Conservation (phyloP, 2,329 filamentous ascomycete genomes). For the Claviceps spartinae region DNA sequence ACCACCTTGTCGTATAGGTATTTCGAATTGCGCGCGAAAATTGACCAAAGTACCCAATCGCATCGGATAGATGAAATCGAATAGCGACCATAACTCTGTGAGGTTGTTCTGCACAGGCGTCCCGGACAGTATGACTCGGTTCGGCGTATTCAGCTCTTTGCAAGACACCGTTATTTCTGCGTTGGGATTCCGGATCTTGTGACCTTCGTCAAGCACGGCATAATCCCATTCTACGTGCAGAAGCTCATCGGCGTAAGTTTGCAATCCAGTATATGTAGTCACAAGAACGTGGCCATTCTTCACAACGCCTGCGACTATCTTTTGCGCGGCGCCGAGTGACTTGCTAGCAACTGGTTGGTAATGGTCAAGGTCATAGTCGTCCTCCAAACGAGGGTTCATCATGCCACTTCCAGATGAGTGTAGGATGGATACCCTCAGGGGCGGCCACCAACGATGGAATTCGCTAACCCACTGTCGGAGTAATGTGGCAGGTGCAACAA, state of each 20-base stretch:
- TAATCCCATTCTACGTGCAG: slow-evolving; percentile 83
- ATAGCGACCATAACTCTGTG: slow-evolving; percentile 88
- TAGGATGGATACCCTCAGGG: slow-evolving; percentile 86
- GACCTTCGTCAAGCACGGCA: slow-evolving; percentile 88
- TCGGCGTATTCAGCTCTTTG: slow-evolving; percentile 82
- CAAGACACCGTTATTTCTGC: slow-evolving; percentile 88
- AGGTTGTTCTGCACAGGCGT: slow-evolving; percentile 98
- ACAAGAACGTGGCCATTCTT: slow-evolving; percentile 83
- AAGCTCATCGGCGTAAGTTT: slow-evolving; percentile 74
- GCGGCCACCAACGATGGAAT: slow-evolving; percentile 98
- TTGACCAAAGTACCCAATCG: slow-evolving; percentile 80
- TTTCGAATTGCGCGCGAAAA: slow-evolving; percentile 84
- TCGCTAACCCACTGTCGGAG: slow-evolving; percentile 98
- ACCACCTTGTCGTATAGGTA: slow-evolving; percentile 83
- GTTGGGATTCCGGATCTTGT: slow-evolving; percentile 96
- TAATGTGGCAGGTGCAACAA: slow-evolving; percentile 88
- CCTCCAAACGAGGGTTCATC: slow-evolving; percentile 61
- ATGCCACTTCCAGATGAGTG: slow-evolving; percentile 95
- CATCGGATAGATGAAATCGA: slow-evolving; percentile 97
- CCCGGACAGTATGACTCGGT: slow-evolving; percentile 85
- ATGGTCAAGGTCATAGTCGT: slow-evolving; percentile 36
- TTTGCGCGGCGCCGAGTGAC: slow-evolving; percentile 49
- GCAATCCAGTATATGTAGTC: slow-evolving; percentile 91
- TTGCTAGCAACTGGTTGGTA: slow-evolving; percentile 20
- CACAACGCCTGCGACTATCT: slow-evolving; percentile 70